Evolutionary conservation across 495 filamentous ascomycete genomes (phyloP).

Genomic region (Hyaloscypha bicolor): DNA sequence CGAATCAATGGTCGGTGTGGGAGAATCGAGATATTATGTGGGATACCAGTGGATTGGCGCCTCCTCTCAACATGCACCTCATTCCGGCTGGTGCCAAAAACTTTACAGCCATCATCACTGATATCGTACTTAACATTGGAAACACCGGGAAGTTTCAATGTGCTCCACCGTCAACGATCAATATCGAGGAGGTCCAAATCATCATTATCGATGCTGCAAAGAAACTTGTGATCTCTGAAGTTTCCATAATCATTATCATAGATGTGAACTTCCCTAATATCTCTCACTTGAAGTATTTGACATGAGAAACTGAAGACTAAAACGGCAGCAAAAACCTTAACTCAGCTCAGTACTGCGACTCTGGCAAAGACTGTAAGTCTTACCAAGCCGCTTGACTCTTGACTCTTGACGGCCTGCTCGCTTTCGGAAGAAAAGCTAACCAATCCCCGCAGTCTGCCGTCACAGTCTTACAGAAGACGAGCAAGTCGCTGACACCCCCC

Average conservation of each 20-base stretch:
- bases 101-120: constrained; percentile 3
- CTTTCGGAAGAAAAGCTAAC: not conserved
- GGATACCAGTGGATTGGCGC: constrained; percentile 1
- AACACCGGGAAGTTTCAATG: constrained; percentile 11
- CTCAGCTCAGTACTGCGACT: not conserved
- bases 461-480: not conserved
- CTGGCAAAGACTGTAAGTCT: constrained; percentile 6
- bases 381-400: not conserved
- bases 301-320: not conserved
- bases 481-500: not conserved
- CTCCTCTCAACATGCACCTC: not conserved
- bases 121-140: not conserved
- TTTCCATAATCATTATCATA: not conserved
- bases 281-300: not conserved
- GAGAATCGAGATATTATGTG: constrained; percentile 1
- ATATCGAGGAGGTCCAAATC: constrained; percentile 4
- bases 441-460: not conserved
- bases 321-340: not conserved
- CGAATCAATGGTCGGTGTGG: not conserved
- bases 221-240: constrained; percentile 3
- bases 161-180: not conserved
- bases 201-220: constrained; percentile 14
- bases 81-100: constrained; percentile 6
- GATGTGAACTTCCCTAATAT: not conserved
- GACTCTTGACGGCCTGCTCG: too few relatives aligned